These are phyloP conservation scores for Aspergillus amoenus DNA, from an alignment of 2,329 filamentous ascomycete genomes.

Conservation along the genomic window DNA sequence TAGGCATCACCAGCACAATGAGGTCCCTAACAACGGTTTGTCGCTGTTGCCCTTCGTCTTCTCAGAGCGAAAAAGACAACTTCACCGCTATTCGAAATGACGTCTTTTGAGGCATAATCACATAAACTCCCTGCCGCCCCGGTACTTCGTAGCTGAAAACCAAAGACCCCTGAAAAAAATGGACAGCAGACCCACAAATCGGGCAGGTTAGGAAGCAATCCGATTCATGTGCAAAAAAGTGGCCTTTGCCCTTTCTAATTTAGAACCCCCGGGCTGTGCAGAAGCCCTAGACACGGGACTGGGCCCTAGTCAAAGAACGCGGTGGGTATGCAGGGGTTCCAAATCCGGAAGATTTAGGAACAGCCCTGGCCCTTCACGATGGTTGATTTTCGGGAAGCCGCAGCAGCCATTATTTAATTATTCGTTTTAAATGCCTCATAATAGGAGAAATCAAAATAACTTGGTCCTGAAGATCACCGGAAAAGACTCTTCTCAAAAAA, in stretches of 20 bases:
- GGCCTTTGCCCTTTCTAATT: neutral
- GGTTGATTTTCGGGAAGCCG: neutral
- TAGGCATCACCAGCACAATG: neutral
- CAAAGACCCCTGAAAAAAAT: neutral
- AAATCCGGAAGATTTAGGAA: constrained; percentile 13
- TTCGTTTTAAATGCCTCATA: neutral
- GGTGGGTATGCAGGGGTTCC: constrained; percentile 9
- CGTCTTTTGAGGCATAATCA: neutral
- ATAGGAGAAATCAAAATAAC: neutral
- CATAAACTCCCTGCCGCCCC: neutral
- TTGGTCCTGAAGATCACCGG: neutral
- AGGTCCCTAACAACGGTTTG: neutral
- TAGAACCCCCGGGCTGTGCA: constrained; percentile 8
- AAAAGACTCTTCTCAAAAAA: no score
- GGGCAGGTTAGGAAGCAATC: constrained; percentile 13
- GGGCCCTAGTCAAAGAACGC: neutral
- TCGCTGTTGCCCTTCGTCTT: neutral
- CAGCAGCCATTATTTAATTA: neutral
- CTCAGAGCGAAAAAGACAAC: neutral
- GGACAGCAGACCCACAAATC: constrained; percentile 10
- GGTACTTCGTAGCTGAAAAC: neutral
- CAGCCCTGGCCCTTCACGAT: neutral
- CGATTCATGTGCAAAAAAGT: constrained; percentile 6
- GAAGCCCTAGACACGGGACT: neutral
- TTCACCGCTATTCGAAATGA: neutral